phyloP scores from a whole-genome alignment of 257 asterid species.

The Nicotiana sylvestris region DNA sequence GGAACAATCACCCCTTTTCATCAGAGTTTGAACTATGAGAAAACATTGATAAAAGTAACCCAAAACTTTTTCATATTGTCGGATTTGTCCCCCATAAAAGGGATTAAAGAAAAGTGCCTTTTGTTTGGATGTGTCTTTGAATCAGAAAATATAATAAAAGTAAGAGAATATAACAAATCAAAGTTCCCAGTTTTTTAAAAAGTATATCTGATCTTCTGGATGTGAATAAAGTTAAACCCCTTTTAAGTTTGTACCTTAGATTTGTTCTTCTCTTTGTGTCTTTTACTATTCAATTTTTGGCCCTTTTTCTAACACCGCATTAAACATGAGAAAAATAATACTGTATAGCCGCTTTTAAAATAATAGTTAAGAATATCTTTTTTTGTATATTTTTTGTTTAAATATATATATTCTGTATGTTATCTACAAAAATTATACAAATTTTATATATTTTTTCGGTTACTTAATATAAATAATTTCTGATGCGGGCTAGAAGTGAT shows the following conservation, averaged over 20 bases:
- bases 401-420: too few species aligned
- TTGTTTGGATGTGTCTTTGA: background rate
- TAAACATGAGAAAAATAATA: too few species aligned
- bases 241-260: slow-evolving; percentile 51
- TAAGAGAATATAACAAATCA: background rate
- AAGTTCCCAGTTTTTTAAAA: background rate
- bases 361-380: background rate
- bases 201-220: slow-evolving; percentile 26
- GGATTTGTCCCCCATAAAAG: slow-evolving; percentile 23
- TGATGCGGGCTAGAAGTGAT: too few species aligned
- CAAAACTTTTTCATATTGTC: slow-evolving; percentile 25
- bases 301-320: slow-evolving; percentile 27
- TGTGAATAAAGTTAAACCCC: slow-evolving; percentile 31
- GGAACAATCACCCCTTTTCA: slow-evolving; percentile 30
- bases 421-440: too few species aligned
- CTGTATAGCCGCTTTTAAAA: slow-evolving; percentile 9
- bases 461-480: too few species aligned
- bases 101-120: slow-evolving; percentile 6
- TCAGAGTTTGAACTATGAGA: slow-evolving; percentile 38
- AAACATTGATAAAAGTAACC: slow-evolving; percentile 4
- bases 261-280: slow-evolving; percentile 56
- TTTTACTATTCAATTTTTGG: slow-evolving; percentile 33
- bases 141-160: background rate
- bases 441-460: too few species aligned
- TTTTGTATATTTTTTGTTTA: too few species aligned